Base-by-base conservation (phyloP, 1,284 basidiomycete species). In the Austroboletus niveus region DNA sequence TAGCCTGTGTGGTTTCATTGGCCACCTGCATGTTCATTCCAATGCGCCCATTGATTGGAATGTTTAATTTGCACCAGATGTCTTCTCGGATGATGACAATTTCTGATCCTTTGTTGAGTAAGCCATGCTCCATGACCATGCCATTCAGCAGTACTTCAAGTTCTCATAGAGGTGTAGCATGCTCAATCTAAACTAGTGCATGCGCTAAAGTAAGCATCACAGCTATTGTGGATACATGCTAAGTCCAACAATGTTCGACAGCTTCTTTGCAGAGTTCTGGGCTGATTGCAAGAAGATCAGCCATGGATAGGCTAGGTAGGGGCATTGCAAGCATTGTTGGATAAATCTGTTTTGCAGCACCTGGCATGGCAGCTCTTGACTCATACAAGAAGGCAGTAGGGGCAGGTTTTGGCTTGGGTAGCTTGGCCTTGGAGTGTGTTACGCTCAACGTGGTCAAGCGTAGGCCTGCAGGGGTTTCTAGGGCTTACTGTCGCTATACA, bases 1-100 rank as follows among this genome's bases (percentile, higher is more conserved):
- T 56, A 0, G 29, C 40, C 42, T 60, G 60, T 2, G n/a, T 48
- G 0, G 38, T 39, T 6, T 50, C 40, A 44, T 64, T 63, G 2
- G 61, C 58, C 1, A 53, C 60, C 22, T 66, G 56, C 59, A 66
- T 65, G 1, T 8, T 40, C 38, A 57, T 54, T 2, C 29, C n/a
- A 5, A 40, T n/a, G 2, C 9, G 15, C 2, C 45, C 14, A 4
- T 43, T 49, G 35, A 51, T 24, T 1, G 34, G 39, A 1, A 29
- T 2, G 11, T 15, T 1, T 5, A 31, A 11, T 1, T 36, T 12
- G 1, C 10, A 0, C 51, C 50, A 52, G 0, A 50, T 15, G n/a
- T 58, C 51, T 14, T 53, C 39, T 2, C 30, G 5, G 8, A 54
- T 49, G 0, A 58, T 27, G 1, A 57, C 38, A 2, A 57, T 54